Percentiles rank a stretch among this genome's conserved stretches.
Evolutionary conservation across 2,329 filamentous ascomycete species (phyloP).

Genomic region (Elsinoe necatrix): DNA sequence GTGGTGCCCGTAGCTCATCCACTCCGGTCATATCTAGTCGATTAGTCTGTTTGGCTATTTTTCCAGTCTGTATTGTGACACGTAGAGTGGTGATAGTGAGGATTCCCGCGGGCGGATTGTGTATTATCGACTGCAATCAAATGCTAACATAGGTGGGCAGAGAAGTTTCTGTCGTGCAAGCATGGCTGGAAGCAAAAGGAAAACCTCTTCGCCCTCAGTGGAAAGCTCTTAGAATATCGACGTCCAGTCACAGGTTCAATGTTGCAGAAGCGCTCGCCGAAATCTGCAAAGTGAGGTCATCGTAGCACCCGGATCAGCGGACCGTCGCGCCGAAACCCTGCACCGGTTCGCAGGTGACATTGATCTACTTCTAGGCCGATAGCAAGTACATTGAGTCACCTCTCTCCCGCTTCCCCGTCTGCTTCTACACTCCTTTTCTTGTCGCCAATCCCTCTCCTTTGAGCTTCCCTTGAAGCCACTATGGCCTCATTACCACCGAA

Average conservation of each 20-base stretch:
- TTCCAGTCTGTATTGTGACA: no score
- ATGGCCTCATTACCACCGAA: constrained; percentile 42
- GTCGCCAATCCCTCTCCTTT: neutral
- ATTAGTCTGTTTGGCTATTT: no score
- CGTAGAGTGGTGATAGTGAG: no score
- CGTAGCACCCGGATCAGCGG: neutral
- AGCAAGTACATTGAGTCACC: constrained; percentile 9
- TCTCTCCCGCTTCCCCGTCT: neutral
- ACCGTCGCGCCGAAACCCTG: constrained; percentile 2
- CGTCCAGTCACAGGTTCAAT: no score
- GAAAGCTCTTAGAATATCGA: neutral
- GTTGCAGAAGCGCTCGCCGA: neutral
- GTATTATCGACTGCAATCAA: no score
- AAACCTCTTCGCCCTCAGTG: no score
- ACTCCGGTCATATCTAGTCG: neutral
- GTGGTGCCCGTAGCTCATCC: constrained; percentile 19
- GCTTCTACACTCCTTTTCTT: neutral
- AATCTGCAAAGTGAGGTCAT: constrained; percentile 6
- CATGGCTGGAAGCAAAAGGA: no score
- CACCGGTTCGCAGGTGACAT: constrained; percentile 1
- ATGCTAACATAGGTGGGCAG: no score
- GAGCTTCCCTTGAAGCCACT: constrained; percentile 5
- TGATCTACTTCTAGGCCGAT: constrained; percentile 3
- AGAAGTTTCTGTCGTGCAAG: no score
- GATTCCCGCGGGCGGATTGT: no score